Conservation (phyloP, 208 protist genomes). For the Leishmania gerbilli region DNA sequence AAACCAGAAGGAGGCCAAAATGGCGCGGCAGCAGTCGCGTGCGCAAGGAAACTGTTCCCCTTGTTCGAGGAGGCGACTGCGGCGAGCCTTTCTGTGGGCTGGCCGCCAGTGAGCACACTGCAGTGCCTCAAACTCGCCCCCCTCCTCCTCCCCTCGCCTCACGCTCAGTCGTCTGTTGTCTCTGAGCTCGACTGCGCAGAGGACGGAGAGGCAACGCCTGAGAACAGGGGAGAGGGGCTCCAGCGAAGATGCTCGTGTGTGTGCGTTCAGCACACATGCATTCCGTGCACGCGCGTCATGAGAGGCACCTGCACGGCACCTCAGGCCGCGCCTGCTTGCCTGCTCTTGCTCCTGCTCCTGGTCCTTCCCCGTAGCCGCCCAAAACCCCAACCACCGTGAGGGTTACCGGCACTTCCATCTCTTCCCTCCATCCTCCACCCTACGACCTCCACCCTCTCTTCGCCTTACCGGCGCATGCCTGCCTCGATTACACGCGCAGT, state of each 20-base stretch:
- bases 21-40: neutral
- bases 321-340: too few relatives aligned
- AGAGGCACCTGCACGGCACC: neutral
- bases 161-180: neutral
- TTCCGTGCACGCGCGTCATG: neutral
- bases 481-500: neutral
- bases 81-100: neutral
- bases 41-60: neutral
- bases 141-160: neutral
- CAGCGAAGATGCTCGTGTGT: neutral
- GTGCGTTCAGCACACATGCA: neutral
- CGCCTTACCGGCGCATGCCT: neutral
- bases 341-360: neutral
- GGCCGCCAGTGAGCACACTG: neutral
- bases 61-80: too few relatives aligned
- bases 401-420: neutral
- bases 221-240: neutral
- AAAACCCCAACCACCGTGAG: neutral
- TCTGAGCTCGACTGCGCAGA: neutral
- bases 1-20: neutral
- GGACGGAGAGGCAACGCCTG: neutral
- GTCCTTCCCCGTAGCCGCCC: neutral
- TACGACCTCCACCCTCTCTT: neutral
- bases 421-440: neutral
- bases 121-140: neutral